phyloP scores from a whole-genome alignment of 1,284 basidiomycete species.

The Marasmius tenuissimus region DNA sequence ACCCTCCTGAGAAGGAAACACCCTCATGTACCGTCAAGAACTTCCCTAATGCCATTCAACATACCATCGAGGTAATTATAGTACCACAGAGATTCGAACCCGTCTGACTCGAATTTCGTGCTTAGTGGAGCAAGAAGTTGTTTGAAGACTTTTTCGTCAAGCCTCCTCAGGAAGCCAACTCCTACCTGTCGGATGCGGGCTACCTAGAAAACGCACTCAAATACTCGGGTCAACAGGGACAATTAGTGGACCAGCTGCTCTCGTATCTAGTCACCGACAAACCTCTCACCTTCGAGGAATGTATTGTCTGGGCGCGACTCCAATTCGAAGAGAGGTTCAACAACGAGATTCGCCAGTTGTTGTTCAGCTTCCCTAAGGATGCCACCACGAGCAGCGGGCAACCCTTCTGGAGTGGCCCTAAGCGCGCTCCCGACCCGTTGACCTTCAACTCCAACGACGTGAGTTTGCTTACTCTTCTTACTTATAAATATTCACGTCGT shows the following conservation, averaged over 20 bases:
- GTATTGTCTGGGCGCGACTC: conserved; percentile 94
- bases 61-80: conserved; percentile 89
- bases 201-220: conserved; percentile 92
- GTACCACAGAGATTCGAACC: background rate
- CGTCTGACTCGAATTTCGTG: conserved; percentile 8
- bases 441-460: conserved; percentile 87
- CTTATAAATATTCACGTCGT: conserved; percentile 9
- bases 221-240: conserved; percentile 86
- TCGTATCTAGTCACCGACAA: conserved; percentile 91
- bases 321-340: conserved; percentile 96
- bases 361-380: conserved; percentile 95
- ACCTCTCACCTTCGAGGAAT: conserved; percentile 95
- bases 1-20: conserved; percentile 98
- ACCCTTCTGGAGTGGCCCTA: conserved; percentile 97
- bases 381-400: conserved; percentile 87
- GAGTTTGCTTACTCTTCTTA: conserved; percentile 26
- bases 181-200: conserved; percentile 96
- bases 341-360: conserved; percentile 91
- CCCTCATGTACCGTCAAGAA: conserved; percentile 99
- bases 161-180: conserved; percentile 92
- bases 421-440: conserved; percentile 95
- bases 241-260: conserved; percentile 90
- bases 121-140: conserved; percentile 91
- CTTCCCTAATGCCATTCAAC: conserved; percentile 98
- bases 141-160: conserved; percentile 95